phyloP scores from a whole-genome alignment of 2,329 filamentous ascomycete species.

The Aspergillus transmontanensis region DNA sequence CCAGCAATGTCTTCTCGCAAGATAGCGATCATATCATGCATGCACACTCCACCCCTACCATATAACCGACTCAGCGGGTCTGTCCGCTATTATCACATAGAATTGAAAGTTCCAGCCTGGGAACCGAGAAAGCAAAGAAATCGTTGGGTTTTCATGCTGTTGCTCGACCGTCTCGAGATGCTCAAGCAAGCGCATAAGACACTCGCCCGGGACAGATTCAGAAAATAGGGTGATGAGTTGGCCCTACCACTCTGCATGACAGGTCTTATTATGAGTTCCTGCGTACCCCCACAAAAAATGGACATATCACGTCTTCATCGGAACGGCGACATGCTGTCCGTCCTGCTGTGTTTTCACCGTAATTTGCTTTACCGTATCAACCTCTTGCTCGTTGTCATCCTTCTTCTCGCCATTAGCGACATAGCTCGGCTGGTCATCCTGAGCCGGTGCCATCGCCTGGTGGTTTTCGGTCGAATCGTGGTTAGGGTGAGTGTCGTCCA shows the following conservation, averaged over 20 bases:
- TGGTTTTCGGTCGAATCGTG: constrained; percentile 54
- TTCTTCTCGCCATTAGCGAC: constrained; percentile 27
- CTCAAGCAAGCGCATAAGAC: not conserved
- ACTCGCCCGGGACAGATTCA: not conserved
- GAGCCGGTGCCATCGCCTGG: constrained; percentile 34
- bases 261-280: not conserved
- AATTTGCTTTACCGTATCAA: constrained; percentile 37
- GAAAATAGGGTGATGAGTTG: not conserved
- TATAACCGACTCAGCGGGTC: not conserved
- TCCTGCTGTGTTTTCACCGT: constrained; percentile 19
- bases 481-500: constrained; percentile 54
- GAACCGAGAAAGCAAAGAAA: constrained; percentile 14
- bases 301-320: constrained; percentile 12
- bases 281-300: not conserved
- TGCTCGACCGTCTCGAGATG: not conserved
- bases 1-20: not conserved
- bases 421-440: constrained; percentile 25
- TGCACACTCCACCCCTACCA: constrained; percentile 2
- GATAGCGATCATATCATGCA: constrained; percentile 6
- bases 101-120: constrained; percentile 23
- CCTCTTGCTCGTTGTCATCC: constrained; percentile 36
- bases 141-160: not conserved
- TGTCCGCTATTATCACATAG: constrained; percentile 5
- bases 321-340: constrained; percentile 8
- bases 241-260: not conserved